These are phyloP conservation scores for Sporothrix brasiliensis DNA, from an alignment of 2,329 filamentous ascomycete genomes.

Conservation along the genomic window DNA sequence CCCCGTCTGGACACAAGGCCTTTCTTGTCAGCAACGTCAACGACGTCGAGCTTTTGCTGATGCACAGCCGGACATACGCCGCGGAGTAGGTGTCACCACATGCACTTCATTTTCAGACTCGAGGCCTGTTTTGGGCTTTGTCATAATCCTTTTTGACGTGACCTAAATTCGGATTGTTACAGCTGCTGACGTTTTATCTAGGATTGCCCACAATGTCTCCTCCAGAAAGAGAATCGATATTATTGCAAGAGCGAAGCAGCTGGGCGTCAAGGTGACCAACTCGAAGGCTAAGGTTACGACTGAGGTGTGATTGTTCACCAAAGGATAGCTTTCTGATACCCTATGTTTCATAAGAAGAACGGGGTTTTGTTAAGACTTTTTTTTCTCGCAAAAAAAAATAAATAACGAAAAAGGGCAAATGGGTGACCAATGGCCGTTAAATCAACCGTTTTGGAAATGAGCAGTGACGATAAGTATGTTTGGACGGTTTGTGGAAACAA, in stretches of 20 bases:
- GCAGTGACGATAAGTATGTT: neutral
- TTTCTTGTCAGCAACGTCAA: conserved; percentile 98
- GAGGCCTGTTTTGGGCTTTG: neutral
- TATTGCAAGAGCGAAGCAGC: conserved; percentile 93
- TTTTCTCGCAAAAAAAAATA: conserved; percentile 25
- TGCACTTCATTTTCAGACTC: too few species aligned
- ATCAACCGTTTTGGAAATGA: neutral
- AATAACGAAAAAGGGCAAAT: conserved; percentile 26
- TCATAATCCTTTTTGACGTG: neutral
- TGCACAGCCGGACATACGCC: conserved; percentile 99
- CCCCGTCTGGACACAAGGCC: conserved; percentile 98
- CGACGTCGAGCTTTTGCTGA: conserved; percentile 96
- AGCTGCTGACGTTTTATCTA: conserved; percentile 51
- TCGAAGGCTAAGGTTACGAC: conserved; percentile 98
- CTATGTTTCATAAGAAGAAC: conserved; percentile 33
- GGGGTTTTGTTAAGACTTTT: conserved; percentile 31
- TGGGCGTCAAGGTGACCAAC: conserved; percentile 99
- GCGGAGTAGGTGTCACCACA: conserved; percentile 75
- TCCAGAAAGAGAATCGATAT: conserved; percentile 99
- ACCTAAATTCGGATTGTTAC: neutral
- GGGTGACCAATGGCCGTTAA: conserved; percentile 23
- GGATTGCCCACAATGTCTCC: conserved; percentile 97
- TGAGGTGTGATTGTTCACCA: conserved; percentile 65
- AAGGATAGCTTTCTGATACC: conserved; percentile 27
- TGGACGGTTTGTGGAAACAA: neutral